Evolutionary conservation across 2,329 filamentous ascomycete species (phyloP), one percentile per base, ranked within the genome.

Genomic region (Apiospora pterosperma): DNA sequence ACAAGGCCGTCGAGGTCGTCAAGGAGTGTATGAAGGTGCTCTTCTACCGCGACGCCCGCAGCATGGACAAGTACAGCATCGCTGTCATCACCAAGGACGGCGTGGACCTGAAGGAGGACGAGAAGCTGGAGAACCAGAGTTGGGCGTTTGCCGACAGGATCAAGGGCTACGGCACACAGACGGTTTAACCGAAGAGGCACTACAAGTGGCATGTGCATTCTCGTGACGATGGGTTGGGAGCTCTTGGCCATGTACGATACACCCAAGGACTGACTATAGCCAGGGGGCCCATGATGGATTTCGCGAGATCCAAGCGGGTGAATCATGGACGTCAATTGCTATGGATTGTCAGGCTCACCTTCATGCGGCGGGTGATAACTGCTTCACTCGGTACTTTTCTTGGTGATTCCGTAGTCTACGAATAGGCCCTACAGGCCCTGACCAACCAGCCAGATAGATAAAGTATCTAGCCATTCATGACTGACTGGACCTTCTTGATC

Each of bases 1-100:
- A 97, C 73, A 79, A 92, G 76, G 96, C 96, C 60, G 84, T 97
- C 67, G 83, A 90, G 65, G 86, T 93, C 44, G 81, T 99, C 75
- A 91, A 91, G 83, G 92, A 97, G 81, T 97, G 93, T 80, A 94
- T 99, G 92, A 98, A 98, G 87, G 95, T 98, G 62, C 85, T 99
- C 67, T 99, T 92, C 84, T 99, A 99, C 84, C 88, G 96, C 73
- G 96, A 99, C 80, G 96, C 96, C 55, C 89, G 96, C 78, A 96
- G 92, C 81, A 81, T 96, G 80, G 93, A 97, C 80, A 85, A 87
- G 71, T 99, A 97, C 83, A 96, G 92, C 69, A 90, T 98, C 76
- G 95, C 95, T 23, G 85, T 98, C 63, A 85, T 99, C 64, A 96
- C 92, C 64, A 91, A 93, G 80, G 92, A 93, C 60, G 93, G 92